Conservation (phyloP, 2,329 filamentous ascomycete genomes). For the Aspergillus felis region DNA sequence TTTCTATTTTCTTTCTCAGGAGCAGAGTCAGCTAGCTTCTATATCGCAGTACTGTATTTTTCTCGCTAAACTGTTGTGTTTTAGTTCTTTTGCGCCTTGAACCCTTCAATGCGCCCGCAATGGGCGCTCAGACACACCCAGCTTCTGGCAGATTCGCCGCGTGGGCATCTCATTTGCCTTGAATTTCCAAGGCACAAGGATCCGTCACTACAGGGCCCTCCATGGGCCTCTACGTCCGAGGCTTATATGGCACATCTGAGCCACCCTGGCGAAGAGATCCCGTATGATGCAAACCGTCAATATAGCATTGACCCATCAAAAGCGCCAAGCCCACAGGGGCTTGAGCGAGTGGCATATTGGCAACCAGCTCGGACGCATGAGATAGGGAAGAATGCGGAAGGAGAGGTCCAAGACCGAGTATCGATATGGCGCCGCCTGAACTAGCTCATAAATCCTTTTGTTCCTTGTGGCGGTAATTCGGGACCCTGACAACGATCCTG, state of each 20-base stretch:
- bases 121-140: slow-evolving; percentile 56
- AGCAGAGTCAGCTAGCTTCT: not conserved
- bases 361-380: slow-evolving; percentile 55
- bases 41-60: not conserved
- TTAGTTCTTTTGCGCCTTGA: slow-evolving; percentile 61
- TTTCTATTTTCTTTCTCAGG: not conserved
- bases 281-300: slow-evolving; percentile 55
- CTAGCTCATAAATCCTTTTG: slow-evolving; percentile 7
- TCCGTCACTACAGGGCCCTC: slow-evolving; percentile 63
- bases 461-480: not conserved
- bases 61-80: not conserved
- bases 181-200: slow-evolving; percentile 76
- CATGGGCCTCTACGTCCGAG: slow-evolving; percentile 65
- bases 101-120: slow-evolving; percentile 50
- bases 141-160: slow-evolving; percentile 47
- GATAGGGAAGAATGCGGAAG: slow-evolving; percentile 46
- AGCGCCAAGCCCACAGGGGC: slow-evolving; percentile 35
- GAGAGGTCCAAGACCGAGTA: slow-evolving; percentile 40
- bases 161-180: slow-evolving; percentile 58
- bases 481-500: not conserved
- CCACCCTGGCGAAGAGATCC: slow-evolving; percentile 63
- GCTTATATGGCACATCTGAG: slow-evolving; percentile 70
- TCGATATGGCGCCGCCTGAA: slow-evolving; percentile 41
- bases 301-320: slow-evolving; percentile 47
- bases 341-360: slow-evolving; percentile 52